Percentiles rank a stretch among this genome's conserved stretches.
Conservation (phyloP, 192 early-diverging fungal genomes). For the Ambispora gerdemannii region DNA sequence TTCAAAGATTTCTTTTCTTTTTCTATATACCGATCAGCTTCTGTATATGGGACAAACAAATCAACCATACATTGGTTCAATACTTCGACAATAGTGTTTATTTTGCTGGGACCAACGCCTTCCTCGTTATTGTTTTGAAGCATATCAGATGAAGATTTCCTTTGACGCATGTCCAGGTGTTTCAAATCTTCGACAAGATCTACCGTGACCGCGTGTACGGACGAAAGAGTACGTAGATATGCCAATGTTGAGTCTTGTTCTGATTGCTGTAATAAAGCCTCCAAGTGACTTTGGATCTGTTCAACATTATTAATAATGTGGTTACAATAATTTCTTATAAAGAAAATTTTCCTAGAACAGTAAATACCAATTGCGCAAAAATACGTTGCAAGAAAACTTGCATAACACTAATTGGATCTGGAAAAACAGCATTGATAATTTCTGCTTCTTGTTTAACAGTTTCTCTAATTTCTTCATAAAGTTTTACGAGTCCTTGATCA, state of each 20-base stretch:
- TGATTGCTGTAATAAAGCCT: conserved; percentile 69
- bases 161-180: conserved; percentile 48
- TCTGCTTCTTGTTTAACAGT: conserved; percentile 86
- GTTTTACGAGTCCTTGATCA: conserved; percentile 65
- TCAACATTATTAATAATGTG: neutral
- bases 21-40: conserved; percentile 82
- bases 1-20: conserved; percentile 69
- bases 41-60: conserved; percentile 91
- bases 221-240: conserved; percentile 73
- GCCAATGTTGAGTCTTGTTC: conserved; percentile 70
- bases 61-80: conserved; percentile 91
- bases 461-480: conserved; percentile 82
- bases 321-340: no score
- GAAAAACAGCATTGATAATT: conserved; percentile 91
- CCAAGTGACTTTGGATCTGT: conserved; percentile 87
- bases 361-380: conserved; percentile 88
- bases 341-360: neutral
- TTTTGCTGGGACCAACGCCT: conserved; percentile 20
- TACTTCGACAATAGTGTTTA: conserved; percentile 62
- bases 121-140: conserved; percentile 26
- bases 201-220: conserved; percentile 71
- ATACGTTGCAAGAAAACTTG: conserved; percentile 92
- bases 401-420: conserved; percentile 84
- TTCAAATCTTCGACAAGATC: conserved; percentile 75
- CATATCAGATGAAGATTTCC: conserved; percentile 33